A percentile compares a stretch with the other conserved stretches of the same genome.
These are phyloP conservation scores for Cicer judaicum DNA, from an alignment of 306 rosid species.

Conservation along the genomic window DNA sequence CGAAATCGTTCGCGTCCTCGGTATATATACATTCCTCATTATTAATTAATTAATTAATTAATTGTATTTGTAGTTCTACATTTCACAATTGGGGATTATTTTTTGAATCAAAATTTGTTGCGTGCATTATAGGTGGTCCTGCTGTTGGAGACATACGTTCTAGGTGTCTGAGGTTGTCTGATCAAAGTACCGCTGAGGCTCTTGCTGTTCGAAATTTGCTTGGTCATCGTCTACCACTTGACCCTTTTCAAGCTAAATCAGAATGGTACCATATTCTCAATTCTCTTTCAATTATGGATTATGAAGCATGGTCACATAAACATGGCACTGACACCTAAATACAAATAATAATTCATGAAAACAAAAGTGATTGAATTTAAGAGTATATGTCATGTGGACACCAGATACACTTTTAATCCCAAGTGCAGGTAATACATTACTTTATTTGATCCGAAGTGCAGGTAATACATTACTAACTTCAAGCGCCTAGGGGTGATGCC, in stretches of 20 bases:
- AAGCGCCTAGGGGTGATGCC: not conserved
- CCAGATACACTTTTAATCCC: no score
- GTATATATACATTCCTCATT: slow-evolving; percentile 34
- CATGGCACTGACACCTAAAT: no score
- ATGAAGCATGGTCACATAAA: no score
- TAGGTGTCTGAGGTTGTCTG: slow-evolving; percentile 88
- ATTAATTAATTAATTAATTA: not conserved
- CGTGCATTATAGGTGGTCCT: slow-evolving; percentile 72
- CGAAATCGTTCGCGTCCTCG: slow-evolving; percentile 95
- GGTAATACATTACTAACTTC: not conserved
- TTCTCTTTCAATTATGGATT: slow-evolving; percentile 1
- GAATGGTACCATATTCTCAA: slow-evolving; percentile 62
- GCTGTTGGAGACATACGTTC: slow-evolving; percentile 98
- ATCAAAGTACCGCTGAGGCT: slow-evolving; percentile 84
- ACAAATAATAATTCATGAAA: no score
- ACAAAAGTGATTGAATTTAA: no score
- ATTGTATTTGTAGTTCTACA: not conserved
- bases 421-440: not conserved
- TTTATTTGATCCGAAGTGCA: not conserved
- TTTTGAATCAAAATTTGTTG: no score
- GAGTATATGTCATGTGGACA: no score
- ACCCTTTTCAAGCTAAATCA: slow-evolving; percentile 66
- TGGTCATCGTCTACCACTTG: slow-evolving; percentile 80
- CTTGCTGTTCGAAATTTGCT: slow-evolving; percentile 86
- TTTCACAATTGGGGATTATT: no score